Evolutionary conservation across 2,329 filamentous ascomycete genomes (phyloP).

Genomic region (Pyricularia sp.): DNA sequence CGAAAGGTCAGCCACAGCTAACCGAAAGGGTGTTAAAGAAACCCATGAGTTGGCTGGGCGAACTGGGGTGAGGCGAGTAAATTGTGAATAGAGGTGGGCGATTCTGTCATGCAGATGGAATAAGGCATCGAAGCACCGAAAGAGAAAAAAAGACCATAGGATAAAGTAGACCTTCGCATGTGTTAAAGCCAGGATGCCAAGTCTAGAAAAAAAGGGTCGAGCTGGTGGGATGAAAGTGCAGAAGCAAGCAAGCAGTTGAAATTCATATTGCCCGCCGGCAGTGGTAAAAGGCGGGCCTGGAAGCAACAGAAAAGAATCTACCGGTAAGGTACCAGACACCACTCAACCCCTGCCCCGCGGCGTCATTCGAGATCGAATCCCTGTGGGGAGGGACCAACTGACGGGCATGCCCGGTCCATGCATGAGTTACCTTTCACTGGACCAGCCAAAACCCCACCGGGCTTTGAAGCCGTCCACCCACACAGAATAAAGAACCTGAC

Average conservation of each 20-base stretch:
- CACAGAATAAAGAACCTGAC: not conserved
- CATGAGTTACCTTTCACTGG: not conserved
- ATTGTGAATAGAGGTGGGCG: not conserved
- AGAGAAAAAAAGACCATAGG: not conserved
- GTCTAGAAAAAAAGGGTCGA: not conserved
- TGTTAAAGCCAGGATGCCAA: not conserved
- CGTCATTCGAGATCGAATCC: constrained; percentile 1
- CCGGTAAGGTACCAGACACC: not conserved
- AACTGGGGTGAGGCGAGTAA: not conserved
- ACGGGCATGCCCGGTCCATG: not conserved
- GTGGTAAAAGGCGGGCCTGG: not conserved
- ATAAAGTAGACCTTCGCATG: not conserved
- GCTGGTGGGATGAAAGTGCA: not conserved
- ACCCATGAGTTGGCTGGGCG: not conserved
- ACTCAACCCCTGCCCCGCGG: not conserved
- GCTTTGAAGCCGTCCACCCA: not conserved
- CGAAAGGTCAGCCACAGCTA: not conserved
- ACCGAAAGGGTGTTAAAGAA: not conserved
- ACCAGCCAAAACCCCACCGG: not conserved
- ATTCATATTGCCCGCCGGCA: not conserved
- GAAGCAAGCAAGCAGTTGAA: not conserved
- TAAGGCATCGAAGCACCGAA: not conserved
- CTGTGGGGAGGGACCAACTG: not conserved
- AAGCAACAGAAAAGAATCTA: not conserved
- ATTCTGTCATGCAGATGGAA: not conserved